Percentiles rank a stretch among this genome's conserved stretches.
phyloP scores from a whole-genome alignment of 2,329 filamentous ascomycete genomes.

The Beauveria varroae region DNA sequence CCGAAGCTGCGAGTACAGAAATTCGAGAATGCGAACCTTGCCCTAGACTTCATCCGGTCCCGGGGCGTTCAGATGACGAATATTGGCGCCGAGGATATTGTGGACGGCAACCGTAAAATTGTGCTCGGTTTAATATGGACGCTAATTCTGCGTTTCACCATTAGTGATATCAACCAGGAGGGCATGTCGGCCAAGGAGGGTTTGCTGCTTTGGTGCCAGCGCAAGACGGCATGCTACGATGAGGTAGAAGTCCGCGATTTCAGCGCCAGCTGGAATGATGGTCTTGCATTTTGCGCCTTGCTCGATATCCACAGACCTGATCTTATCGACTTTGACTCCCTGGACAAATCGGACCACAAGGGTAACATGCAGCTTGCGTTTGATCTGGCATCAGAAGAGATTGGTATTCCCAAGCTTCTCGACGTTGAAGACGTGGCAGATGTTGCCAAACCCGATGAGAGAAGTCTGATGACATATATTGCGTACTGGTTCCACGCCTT shows the following conservation, averaged over 20 bases:
- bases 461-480: slow-evolving; percentile 98
- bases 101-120: slow-evolving; percentile 96
- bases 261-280: slow-evolving; percentile 93
- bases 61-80: slow-evolving; percentile 96
- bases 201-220: slow-evolving; percentile 90
- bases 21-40: slow-evolving; percentile 97
- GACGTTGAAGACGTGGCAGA: slow-evolving; percentile 98
- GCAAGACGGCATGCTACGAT: slow-evolving; percentile 97
- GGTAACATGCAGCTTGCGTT: slow-evolving; percentile 98
- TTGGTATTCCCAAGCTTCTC: slow-evolving; percentile 89
- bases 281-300: slow-evolving; percentile 90
- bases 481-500: slow-evolving; percentile 99
- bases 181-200: slow-evolving; percentile 97
- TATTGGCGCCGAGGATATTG: slow-evolving; percentile 95
- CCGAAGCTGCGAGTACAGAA: slow-evolving; percentile 93
- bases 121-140: slow-evolving; percentile 98
- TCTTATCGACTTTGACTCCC: slow-evolving; percentile 88
- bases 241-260: slow-evolving; percentile 95
- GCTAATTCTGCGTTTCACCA: slow-evolving; percentile 93
- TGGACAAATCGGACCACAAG: slow-evolving; percentile 89
- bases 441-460: slow-evolving; percentile 90
- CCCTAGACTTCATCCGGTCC: slow-evolving; percentile 85
- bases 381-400: slow-evolving; percentile 91
- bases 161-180: slow-evolving; percentile 97
- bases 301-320: slow-evolving; percentile 96